Percentiles rank a stretch among this genome's conserved stretches.
These are phyloP conservation scores for Pythium pectinolyticum DNA, from an alignment of 352 stramenopile species.

Conservation along the genomic window DNA sequence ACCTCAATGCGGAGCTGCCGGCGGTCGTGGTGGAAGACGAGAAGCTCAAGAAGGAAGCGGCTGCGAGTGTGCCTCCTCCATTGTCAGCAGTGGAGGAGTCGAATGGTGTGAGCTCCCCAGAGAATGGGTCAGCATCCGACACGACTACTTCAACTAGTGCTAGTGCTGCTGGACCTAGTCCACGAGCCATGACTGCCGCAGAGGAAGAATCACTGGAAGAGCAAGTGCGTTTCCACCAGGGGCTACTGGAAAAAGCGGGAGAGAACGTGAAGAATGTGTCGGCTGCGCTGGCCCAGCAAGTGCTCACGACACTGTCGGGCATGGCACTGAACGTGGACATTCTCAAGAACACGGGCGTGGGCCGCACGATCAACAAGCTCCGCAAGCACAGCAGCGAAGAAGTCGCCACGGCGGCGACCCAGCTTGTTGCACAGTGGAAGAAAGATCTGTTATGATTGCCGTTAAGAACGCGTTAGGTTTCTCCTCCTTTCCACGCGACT, in stretches of 20 bases:
- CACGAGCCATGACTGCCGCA: conserved; percentile 1
- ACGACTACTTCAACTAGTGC: not conserved
- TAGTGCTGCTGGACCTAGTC: not conserved
- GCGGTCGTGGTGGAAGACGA: conserved; percentile 24
- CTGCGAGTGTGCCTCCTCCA: conserved; percentile 3
- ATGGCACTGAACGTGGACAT: conserved; percentile 83
- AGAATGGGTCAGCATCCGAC: not conserved
- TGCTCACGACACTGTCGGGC: conserved; percentile 62
- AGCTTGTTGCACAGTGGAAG: conserved; percentile 85
- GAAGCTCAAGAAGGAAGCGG: conserved; percentile 17
- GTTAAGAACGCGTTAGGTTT: conserved; percentile 10
- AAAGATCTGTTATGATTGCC: conserved; percentile 64
- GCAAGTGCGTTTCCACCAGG: conserved; percentile 68
- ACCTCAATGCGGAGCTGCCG: conserved; percentile 60
- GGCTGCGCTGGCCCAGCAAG: conserved; percentile 60
- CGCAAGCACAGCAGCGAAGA: conserved; percentile 67
- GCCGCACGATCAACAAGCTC: conserved; percentile 86
- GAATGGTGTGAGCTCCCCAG: not conserved
- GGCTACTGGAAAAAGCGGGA: conserved; percentile 69
- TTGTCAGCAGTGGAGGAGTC: not conserved
- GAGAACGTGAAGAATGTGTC: conserved; percentile 73
- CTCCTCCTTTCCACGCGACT: too few species aligned
- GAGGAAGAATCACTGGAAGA: conserved; percentile 58
- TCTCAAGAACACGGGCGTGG: conserved; percentile 79
- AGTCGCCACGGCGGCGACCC: conserved; percentile 63